Evolutionary conservation across 768 basidiomycete genomes (phyloP), one percentile per base, ranked within the genome.

Genomic region (Polyporus arcularius): DNA sequence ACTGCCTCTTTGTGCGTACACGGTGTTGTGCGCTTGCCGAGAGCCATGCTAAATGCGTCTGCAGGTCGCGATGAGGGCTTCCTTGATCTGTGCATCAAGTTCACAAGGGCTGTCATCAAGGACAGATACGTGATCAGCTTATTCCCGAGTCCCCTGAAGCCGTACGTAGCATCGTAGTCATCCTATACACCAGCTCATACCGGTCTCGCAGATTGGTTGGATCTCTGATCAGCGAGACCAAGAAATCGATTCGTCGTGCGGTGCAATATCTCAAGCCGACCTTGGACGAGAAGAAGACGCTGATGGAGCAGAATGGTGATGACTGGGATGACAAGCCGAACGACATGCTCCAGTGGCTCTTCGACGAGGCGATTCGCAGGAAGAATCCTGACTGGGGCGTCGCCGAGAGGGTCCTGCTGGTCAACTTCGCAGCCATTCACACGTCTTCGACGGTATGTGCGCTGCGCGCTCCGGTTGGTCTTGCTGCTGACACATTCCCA

Each of bases 1-100:
- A 0, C 68, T 76, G 35, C 81, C 82, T 2, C 50, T 80, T 2
- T 84, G 83, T 82, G 46, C 28, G 77, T 71, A 10, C 26, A 26
- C 28, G 43, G 42, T 52, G 40, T 50, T 43, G 45, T 45, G 9
- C 50, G 30, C 32, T 14, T 18, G 4, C 16, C n/a, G 4, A 2
- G 7, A 30, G 21, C 21, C 21, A 26, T 26, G 30, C 26, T 41
- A 1, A 43, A 47, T 3, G 9, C 42, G 50, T 11, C 32, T 52
- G 21, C 28, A 82, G 81, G 81, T 58, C 75, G 77, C 21, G 62
- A 75, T 54, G 45, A 55, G 18, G 69, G 72, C 16, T 74, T 68
- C 50, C 56, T 69, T 14, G 31, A 65, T 8, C 64, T 76, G 46
- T 70, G 60, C 47, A 60, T 76, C 38, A 53, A 67, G 5, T 79